Base-by-base conservation (phyloP, 2,329 filamentous ascomycete species). In the Epichloe typhina region DNA sequence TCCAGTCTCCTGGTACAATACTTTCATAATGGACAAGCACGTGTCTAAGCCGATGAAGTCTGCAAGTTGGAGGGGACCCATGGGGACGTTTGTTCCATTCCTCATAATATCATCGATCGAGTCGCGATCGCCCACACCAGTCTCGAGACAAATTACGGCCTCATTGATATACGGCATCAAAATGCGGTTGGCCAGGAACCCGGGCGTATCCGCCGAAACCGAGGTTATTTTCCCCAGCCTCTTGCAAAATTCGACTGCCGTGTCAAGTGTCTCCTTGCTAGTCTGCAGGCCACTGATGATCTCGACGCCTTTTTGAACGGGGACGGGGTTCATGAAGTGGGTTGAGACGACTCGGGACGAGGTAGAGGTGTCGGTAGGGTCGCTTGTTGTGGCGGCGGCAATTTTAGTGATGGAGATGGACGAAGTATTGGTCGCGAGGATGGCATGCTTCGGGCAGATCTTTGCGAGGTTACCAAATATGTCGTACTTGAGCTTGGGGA, bases 111-210 rank as follows among this genome's bases (percentile, higher is more conserved):
- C 83, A 64, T 98, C 93, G 57, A 98, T 98, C 56, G 91, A 86
- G 62, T 97, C 90, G 59, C 86, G 84, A 56, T 80, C 78, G 17
- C 93, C 93, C 0, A 98, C 82, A 3, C 88, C 87, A 0, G 93
- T 96, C 71, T 98, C 93, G 13, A 98, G 75, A 68, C 93, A 98
- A 56, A 95, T 91, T 59, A 98, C 76, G 8, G 94, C 93, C 71
- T 98, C 93, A 66, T 98, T 98, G 73, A 98, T 96, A 66, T 98
- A 98, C 0, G 93, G 93, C 93, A 98, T 98, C 53, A 98, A 72
- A 54, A 98, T 98, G 9, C 93, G 79, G 67, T 98, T 98, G 35
- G 93, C 93, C 23, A 98, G 74, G 73, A 98, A 98, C 1, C 93
- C 93, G 0, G 93, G 93, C 0, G 86, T 82, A 67, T 98, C 93